phyloP scores from a whole-genome alignment of 768 basidiomycete species.

The Serendipita vermifera region DNA sequence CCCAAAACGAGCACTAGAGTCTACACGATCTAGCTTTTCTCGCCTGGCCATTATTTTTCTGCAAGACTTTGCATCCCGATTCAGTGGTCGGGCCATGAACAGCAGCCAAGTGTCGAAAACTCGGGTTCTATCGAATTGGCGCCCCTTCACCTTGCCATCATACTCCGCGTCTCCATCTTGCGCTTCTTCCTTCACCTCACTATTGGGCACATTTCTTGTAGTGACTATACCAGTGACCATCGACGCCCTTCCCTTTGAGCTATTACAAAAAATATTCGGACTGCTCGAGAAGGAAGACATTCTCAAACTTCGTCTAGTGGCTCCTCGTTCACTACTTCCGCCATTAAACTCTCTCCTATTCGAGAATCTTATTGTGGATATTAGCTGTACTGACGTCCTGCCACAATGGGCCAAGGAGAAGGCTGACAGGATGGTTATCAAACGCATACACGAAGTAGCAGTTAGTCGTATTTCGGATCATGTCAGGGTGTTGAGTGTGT shows the following conservation, averaged over 20 bases:
- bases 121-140: too few species aligned
- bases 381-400: not conserved
- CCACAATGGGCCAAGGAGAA: slow-evolving; percentile 22
- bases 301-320: not conserved
- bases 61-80: not conserved
- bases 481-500: not conserved
- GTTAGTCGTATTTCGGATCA: not conserved
- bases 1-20: slow-evolving; percentile 61
- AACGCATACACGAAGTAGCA: not conserved
- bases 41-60: slow-evolving; percentile 22
- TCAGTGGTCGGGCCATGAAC: not conserved
- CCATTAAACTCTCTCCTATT: not conserved
- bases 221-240: too few species aligned
- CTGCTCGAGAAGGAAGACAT: not conserved
- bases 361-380: not conserved
- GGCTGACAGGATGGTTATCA: slow-evolving; percentile 25
- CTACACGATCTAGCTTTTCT: slow-evolving; percentile 53
- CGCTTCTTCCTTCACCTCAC: not conserved
- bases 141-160: not conserved
- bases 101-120: not conserved
- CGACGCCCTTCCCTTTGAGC: not conserved
- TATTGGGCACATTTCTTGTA: not conserved
- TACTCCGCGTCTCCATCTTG: not conserved
- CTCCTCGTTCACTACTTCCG: not conserved
- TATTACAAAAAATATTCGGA: not conserved